Conservation (phyloP, 441 rosid species). For the Erodium texanum region DNA sequence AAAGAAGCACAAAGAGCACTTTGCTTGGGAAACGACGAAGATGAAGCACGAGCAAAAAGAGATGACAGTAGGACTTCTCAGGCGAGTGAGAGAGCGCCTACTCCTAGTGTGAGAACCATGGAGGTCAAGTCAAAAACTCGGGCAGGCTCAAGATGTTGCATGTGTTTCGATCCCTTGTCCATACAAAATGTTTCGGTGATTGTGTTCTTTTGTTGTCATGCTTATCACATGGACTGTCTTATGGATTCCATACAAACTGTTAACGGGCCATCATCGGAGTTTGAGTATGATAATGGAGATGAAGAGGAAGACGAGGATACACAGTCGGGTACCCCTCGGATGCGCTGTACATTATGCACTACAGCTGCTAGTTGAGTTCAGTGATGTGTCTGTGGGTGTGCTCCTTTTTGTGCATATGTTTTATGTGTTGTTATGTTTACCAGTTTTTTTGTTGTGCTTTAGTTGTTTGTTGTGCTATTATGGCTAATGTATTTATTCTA, state of each 20-base stretch:
- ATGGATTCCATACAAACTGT: slow-evolving; percentile 61
- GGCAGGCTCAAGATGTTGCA: slow-evolving; percentile 86
- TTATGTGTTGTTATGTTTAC: too few species aligned
- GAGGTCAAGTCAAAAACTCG: slow-evolving; percentile 91
- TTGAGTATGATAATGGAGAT: slow-evolving; percentile 34
- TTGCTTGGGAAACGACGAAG: slow-evolving; percentile 61
- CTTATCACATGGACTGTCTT: slow-evolving; percentile 78
- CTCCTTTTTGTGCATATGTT: background rate
- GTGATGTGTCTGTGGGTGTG: background rate
- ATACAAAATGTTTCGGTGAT: slow-evolving; percentile 68
- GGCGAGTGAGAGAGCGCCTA: slow-evolving; percentile 32
- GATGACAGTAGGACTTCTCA: slow-evolving; percentile 38
- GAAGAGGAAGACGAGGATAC: slow-evolving; percentile 38
- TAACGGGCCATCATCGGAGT: slow-evolving; percentile 31
- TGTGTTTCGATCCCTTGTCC: slow-evolving; percentile 86
- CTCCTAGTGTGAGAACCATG: slow-evolving; percentile 33
- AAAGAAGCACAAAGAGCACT: slow-evolving; percentile 82
- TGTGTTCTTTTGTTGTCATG: slow-evolving; percentile 90
- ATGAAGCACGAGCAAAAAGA: slow-evolving; percentile 46
- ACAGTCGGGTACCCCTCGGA: slow-evolving; percentile 35
- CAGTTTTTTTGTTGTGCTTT: background rate
- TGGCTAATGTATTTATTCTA: background rate
- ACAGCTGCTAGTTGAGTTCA: slow-evolving; percentile 64
- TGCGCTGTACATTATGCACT: slow-evolving; percentile 91
- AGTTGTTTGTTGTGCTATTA: background rate